A percentile compares a stretch with the other conserved stretches of the same genome.
phyloP scores from a whole-genome alignment of 2,329 filamentous ascomycete species.

The Calonectria pseudoreteaudii region DNA sequence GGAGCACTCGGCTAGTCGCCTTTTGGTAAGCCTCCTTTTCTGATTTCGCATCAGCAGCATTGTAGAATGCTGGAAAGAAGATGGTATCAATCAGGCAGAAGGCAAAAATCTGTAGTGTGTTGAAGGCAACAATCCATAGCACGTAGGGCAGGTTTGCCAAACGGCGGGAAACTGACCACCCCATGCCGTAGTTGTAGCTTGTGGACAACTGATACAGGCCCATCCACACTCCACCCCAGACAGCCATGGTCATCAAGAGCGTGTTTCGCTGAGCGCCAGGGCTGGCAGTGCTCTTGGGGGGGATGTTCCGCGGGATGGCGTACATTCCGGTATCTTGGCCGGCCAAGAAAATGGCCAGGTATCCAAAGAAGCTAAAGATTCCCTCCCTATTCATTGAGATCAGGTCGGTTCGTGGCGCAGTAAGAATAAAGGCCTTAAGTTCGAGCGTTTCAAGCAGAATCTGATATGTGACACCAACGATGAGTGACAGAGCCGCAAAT shows the following conservation, averaged over 20 bases:
- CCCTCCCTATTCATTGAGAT: slow-evolving; percentile 94
- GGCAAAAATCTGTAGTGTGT: slow-evolving; percentile 81
- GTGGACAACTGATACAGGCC: slow-evolving; percentile 77
- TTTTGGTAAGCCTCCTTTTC: slow-evolving; percentile 74
- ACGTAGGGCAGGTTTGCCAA: slow-evolving; percentile 95
- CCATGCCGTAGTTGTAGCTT: slow-evolving; percentile 76
- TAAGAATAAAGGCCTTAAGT: slow-evolving; percentile 86
- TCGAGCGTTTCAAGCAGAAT: slow-evolving; percentile 78
- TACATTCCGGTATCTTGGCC: slow-evolving; percentile 87
- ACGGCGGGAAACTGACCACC: slow-evolving; percentile 84
- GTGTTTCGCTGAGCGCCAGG: slow-evolving; percentile 63
- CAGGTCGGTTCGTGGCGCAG: slow-evolving; percentile 81
- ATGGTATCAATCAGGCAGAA: slow-evolving; percentile 83
- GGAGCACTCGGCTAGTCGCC: slow-evolving; percentile 84
- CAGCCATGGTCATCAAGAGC: slow-evolving; percentile 72
- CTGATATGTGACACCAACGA: slow-evolving; percentile 79
- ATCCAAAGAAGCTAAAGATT: slow-evolving; percentile 93
- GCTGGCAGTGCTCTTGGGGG: slow-evolving; percentile 55
- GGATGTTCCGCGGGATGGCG: slow-evolving; percentile 74
- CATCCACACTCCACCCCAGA: slow-evolving; percentile 77
- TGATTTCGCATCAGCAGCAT: slow-evolving; percentile 62
- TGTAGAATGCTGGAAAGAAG: slow-evolving; percentile 80
- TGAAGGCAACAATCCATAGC: slow-evolving; percentile 93
- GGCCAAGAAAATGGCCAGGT: slow-evolving; percentile 92
- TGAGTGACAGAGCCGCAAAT: slow-evolving; percentile 79